phyloP scores from a whole-genome alignment of 768 basidiomycete species.

The Boletus pseudopeckii region DNA sequence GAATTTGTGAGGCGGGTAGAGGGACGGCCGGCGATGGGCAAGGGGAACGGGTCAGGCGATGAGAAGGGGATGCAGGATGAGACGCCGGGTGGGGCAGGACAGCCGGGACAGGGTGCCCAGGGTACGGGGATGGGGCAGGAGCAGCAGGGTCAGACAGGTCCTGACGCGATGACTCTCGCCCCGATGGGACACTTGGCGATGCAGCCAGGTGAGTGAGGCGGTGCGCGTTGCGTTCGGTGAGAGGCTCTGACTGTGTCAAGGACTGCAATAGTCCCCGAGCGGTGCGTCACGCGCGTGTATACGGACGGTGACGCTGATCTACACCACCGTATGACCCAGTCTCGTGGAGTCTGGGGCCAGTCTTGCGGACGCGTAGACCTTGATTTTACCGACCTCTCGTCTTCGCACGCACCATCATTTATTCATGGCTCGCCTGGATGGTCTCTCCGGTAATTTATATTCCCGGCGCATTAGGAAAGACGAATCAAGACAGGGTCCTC shows the following conservation, averaged over 20 bases:
- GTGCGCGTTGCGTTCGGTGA: not conserved
- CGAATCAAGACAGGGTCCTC: not conserved
- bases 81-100: not conserved
- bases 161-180: conserved; percentile 16
- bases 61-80: conserved; percentile 24
- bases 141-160: conserved; percentile 14
- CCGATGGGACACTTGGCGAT: conserved; percentile 19
- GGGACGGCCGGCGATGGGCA: conserved; percentile 39
- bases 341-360: conserved; percentile 1
- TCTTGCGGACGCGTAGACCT: conserved; percentile 1
- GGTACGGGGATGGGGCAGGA: conserved; percentile 10
- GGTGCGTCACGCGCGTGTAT: conserved; percentile 7
- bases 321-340: not conserved
- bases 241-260: not conserved
- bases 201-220: conserved; percentile 16
- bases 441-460: conserved; percentile 16
- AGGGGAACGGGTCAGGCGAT: conserved; percentile 23
- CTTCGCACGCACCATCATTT: conserved; percentile 1
- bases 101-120: conserved; percentile 2
- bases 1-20: conserved; percentile 65
- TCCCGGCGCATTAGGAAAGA: not conserved
- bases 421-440: not conserved
- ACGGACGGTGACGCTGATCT: not conserved
- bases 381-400: not conserved
- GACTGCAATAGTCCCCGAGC: conserved; percentile 1